These are phyloP conservation scores for Waitea zeae DNA, from an alignment of 1,284 basidiomycete species.

Conservation along the genomic window DNA sequence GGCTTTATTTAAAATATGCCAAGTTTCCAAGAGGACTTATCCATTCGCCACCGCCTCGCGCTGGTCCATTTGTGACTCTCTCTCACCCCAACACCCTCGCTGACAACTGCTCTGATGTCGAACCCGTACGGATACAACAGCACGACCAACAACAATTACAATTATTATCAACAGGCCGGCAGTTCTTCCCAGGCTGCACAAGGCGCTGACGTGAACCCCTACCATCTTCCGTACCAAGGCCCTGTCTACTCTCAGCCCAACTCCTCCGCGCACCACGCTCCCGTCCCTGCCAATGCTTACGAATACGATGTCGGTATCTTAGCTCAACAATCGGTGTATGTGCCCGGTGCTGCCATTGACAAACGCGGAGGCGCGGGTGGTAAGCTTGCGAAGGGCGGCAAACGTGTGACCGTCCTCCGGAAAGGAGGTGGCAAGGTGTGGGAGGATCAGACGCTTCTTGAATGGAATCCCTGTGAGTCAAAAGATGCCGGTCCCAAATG, in stretches of 20 bases:
- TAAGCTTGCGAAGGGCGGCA: constrained; percentile 78
- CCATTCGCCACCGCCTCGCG: no score
- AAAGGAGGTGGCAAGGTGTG: constrained; percentile 93
- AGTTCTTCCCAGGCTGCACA: no score
- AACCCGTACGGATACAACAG: no score
- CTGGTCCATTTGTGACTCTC: no score
- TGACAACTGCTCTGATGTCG: no score
- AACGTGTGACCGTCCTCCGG: constrained; percentile 84
- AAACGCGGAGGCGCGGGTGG: constrained; percentile 72
- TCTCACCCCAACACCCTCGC: no score
- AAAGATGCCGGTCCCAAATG: constrained; percentile 1
- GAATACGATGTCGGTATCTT: constrained; percentile 79
- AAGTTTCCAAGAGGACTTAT: no score
- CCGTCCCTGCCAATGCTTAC: constrained; percentile 78
- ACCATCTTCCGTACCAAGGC: constrained; percentile 62
- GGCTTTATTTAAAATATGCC: no score
- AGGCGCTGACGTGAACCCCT: constrained; percentile 65
- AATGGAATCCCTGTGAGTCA: constrained; percentile 95
- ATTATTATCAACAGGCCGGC: no score
- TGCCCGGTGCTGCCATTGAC: constrained; percentile 75
- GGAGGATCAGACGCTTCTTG: constrained; percentile 94
- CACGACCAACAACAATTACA: no score
- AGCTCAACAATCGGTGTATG: constrained; percentile 77
- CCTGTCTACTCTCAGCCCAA: constrained; percentile 51
- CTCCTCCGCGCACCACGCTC: constrained; percentile 46